Percentiles rank a stretch among this genome's conserved stretches.
phyloP scores from a whole-genome alignment of 352 stramenopile species.

The Phytophthora hibernalis region DNA sequence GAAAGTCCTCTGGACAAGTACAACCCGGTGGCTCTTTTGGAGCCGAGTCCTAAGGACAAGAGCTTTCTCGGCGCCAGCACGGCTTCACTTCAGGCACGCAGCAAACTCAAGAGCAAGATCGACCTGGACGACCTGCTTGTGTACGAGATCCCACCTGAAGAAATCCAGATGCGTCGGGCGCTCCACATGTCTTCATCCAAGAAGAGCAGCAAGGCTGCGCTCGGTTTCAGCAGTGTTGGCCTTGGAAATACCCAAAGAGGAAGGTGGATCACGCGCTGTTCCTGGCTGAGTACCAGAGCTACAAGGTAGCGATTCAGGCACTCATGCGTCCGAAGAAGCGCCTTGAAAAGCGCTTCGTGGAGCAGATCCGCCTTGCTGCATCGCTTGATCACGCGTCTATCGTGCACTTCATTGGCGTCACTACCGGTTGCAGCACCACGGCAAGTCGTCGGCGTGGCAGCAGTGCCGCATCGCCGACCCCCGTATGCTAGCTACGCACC shows the following conservation, averaged over 20 bases:
- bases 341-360: constrained; percentile 64
- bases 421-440: constrained; percentile 55
- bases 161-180: constrained; percentile 58
- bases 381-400: constrained; percentile 70
- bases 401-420: constrained; percentile 84
- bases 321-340: constrained; percentile 60
- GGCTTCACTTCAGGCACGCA: constrained; percentile 40
- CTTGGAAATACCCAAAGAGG: constrained; percentile 30
- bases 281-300: constrained; percentile 74
- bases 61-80: constrained; percentile 34
- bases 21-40: constrained; percentile 66
- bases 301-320: constrained; percentile 73
- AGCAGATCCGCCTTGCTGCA: constrained; percentile 72
- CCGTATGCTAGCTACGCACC: constrained; percentile 26
- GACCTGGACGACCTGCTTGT: constrained; percentile 75
- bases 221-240: constrained; percentile 40
- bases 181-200: constrained; percentile 41
- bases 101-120: constrained; percentile 56
- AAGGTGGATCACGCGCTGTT: constrained; percentile 48
- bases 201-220: constrained; percentile 34
- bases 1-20: constrained; percentile 47
- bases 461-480: constrained; percentile 16
- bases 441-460: constrained; percentile 39
- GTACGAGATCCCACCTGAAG: constrained; percentile 77
- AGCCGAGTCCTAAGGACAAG: constrained; percentile 53